phyloP scores from a whole-genome alignment of 306 rosid genomes.

The Oxytropis ochrocephala region DNA sequence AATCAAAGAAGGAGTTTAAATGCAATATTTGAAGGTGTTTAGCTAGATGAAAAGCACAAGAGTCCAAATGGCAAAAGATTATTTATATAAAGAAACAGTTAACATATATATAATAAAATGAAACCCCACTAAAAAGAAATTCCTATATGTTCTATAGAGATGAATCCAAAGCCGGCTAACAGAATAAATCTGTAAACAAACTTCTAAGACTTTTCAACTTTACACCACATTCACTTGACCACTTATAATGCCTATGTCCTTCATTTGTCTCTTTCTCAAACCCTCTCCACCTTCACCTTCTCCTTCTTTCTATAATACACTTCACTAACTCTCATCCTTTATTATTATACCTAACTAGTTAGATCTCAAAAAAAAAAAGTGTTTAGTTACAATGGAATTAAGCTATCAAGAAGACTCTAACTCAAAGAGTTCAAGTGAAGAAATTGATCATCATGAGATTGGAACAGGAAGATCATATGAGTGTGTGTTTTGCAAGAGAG shows the following conservation, averaged over 20 bases:
- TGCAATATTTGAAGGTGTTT: conserved; percentile 7
- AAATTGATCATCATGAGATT: conserved; percentile 36
- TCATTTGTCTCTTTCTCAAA: conserved; percentile 41
- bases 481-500: conserved; percentile 88
- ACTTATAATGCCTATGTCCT: conserved; percentile 45
- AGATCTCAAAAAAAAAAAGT: not conserved
- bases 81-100: not conserved
- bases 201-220: conserved; percentile 47
- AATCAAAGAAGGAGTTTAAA: not conserved
- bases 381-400: conserved; percentile 33
- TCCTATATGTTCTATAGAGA: conserved; percentile 6
- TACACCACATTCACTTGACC: conserved; percentile 35
- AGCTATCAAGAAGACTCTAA: conserved; percentile 30
- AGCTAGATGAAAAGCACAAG: conserved; percentile 35
- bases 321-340: not conserved
- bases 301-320: conserved; percentile 32
- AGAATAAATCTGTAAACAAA: conserved; percentile 37
- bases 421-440: conserved; percentile 49
- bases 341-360: not conserved
- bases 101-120: not conserved
- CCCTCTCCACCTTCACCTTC: conserved; percentile 29
- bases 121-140: not conserved
- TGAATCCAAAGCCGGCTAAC: conserved; percentile 57
- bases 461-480: conserved; percentile 63
- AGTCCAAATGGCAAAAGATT: conserved; percentile 30